Evolutionary conservation across 208 protist species (phyloP), one percentile per base, ranked within the genome.

Genomic region (Borovskyia barvae): DNA sequence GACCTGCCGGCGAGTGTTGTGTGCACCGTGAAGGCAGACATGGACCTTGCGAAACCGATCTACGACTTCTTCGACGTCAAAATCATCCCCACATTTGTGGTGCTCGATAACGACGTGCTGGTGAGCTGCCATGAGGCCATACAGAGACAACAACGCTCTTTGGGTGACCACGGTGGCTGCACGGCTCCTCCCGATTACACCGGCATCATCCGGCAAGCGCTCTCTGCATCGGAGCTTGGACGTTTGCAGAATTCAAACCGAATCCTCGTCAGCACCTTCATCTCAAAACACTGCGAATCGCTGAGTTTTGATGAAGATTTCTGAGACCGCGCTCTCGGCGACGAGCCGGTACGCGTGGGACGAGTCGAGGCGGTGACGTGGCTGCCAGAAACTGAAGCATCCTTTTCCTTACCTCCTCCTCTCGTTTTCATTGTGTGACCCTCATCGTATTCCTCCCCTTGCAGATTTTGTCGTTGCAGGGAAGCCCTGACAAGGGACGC

Each of bases 271-370:
- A 75, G 57, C 28, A 70, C 71, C 3, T 93, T 93, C 37, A 68
- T 93, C 46, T 78, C 87, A 9, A 86, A 85, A 64, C 62, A 87
- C 62, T 72, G 72, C 43, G 67, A 49, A 22, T 41, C 41, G 20
- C 72, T 93, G 5, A 68, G 53, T 32, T 93, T 93, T 46, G 83
- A 91, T 42, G 87, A 88, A 5, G 87, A 93, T 40, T 93, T 93
- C 53, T 93, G 60, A 74, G 7, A 9, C 36, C 4, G 20, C 24
- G n/a, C 20, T n/a, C n/a, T n/a, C n/a, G n/a, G n/a, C n/a, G n/a
- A n/a, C n/a, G n/a, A n/a, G n/a, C n/a, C n/a, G n/a, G n/a, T n/a
- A n/a, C n/a, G n/a, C n/a, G n/a, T n/a, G n/a, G n/a, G n/a, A n/a
- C n/a, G n/a, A n/a, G n/a, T n/a, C n/a, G n/a, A n/a, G n/a, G n/a